Evolutionary conservation across 805 yeast genomes (phyloP).

Genomic region (Saturnispora diversa): DNA sequence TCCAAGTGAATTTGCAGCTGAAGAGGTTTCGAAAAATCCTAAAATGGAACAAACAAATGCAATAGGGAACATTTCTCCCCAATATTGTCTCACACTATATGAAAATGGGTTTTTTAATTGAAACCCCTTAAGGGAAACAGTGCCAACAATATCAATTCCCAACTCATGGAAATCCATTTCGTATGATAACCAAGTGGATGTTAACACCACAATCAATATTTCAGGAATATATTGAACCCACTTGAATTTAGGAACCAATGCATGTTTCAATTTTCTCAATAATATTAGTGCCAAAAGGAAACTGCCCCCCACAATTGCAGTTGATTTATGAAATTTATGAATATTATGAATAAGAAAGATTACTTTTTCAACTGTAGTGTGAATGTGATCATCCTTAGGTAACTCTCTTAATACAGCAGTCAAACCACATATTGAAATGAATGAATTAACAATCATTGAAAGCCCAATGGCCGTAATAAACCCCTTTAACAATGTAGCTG

Average conservation of each 20-base stretch:
- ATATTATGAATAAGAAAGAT: constrained; percentile 46
- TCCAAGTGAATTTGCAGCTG: constrained; percentile 83
- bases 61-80: constrained; percentile 53
- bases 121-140: constrained; percentile 44
- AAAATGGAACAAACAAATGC: constrained; percentile 73
- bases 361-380: constrained; percentile 67
- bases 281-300: constrained; percentile 41
- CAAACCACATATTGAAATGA: constrained; percentile 66
- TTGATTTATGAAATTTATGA: constrained; percentile 44
- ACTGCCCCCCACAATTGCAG: constrained; percentile 49
- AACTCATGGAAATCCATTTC: constrained; percentile 38
- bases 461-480: constrained; percentile 81
- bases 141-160: constrained; percentile 67
- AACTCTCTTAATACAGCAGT: constrained; percentile 36
- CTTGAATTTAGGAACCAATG: constrained; percentile 29
- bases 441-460: constrained; percentile 72
- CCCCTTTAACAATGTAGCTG: constrained; percentile 71
- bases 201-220: constrained; percentile 63
- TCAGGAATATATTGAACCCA: constrained; percentile 71
- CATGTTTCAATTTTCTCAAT: constrained; percentile 35
- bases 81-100: constrained; percentile 35
- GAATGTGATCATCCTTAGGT: constrained; percentile 41
- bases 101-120: constrained; percentile 54
- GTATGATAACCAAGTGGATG: constrained; percentile 47
- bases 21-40: constrained; percentile 89